Evolutionary conservation across 2,329 filamentous ascomycete genomes (phyloP).

Genomic region (Calonectria leucothoes): DNA sequence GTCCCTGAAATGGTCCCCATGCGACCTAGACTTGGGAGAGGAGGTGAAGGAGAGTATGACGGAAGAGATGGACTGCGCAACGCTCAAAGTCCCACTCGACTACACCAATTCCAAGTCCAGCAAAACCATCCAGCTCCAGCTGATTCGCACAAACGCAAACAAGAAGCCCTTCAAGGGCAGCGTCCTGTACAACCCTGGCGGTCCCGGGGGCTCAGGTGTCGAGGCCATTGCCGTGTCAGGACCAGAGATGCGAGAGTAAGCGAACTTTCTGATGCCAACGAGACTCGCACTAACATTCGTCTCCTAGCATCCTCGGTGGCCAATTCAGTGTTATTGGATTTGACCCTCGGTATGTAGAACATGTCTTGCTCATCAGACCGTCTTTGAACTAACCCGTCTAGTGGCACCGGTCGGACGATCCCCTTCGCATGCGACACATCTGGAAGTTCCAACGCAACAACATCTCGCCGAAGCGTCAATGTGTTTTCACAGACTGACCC

Average conservation of each 20-base stretch:
- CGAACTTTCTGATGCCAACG: neutral
- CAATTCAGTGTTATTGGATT: conserved; percentile 26
- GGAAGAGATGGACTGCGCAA: conserved; percentile 45
- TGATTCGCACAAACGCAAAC: conserved; percentile 46
- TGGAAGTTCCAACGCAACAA: neutral
- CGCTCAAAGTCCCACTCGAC: conserved; percentile 53
- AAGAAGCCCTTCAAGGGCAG: conserved; percentile 48
- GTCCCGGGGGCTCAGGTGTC: conserved; percentile 43
- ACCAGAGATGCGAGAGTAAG: conserved; percentile 2
- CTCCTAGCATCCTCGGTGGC: conserved; percentile 21
- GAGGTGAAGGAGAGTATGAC: neutral
- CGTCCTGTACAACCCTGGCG: conserved; percentile 54
- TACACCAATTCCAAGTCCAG: conserved; percentile 44
- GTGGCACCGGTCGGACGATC: conserved; percentile 33
- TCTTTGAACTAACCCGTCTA: neutral
- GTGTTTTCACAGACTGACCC: conserved; percentile 12
- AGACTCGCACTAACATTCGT: neutral
- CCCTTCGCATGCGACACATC: conserved; percentile 23
- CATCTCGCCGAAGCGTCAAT: conserved; percentile 17
- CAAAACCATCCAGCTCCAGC: conserved; percentile 45
- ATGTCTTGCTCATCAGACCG: fast-evolving
- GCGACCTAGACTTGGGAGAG: conserved; percentile 12
- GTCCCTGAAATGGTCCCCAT: conserved; percentile 12
- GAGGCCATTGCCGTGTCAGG: neutral
- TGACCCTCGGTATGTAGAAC: conserved; percentile 32